Evolutionary conservation across 768 basidiomycete species (phyloP), one percentile per base, ranked within the genome.

Genomic region (Hemileccinum rubropunctum): DNA sequence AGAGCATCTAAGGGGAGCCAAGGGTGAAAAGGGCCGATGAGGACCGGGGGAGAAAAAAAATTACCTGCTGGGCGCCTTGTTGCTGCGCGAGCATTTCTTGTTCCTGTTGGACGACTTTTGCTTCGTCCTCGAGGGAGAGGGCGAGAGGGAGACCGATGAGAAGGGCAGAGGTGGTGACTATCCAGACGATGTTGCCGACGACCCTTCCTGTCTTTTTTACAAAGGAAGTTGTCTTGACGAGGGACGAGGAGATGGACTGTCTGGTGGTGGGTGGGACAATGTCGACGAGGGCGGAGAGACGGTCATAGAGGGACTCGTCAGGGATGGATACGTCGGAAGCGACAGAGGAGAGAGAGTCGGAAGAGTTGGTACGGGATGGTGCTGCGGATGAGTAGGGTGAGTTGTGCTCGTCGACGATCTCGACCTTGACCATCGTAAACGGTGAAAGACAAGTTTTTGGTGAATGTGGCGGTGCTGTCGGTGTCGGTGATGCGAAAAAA

Each of bases 361-460:
- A 78, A 41, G 79, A 73, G 46, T 77, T 81, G 0, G 84, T 83
- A 59, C 83, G 81, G 6, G 88, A 90, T 2, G 87, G 88, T 6
- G 88, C 79, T 37, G 84, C 68, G 40, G 88, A 86, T 35, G 79
- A 76, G 64, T 94, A 93, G 43, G 88, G 88, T 1, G 86, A 88
- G 56, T 69, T 70, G 48, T 87, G 88, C 61, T 88, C 86, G 56
- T 89, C 85, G 56, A 90, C 85, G 64, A 90, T 88, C 73, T 92
- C 83, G 59, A 97, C 90, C 60, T 93, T 93, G 81, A 97, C 94
- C 93, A 94, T 94, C 23, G 73, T n/a, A n/a, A n/a, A n/a, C n/a
- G n/a, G n/a, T n/a, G n/a, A n/a, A n/a, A n/a, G n/a, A n/a, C n/a
- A n/a, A n/a, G n/a, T n/a, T n/a, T n/a, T n/a, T n/a, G n/a, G n/a